These are phyloP conservation scores for Globisporangium recalcitrans DNA, from an alignment of 352 stramenopile genomes.

Conservation along the genomic window DNA sequence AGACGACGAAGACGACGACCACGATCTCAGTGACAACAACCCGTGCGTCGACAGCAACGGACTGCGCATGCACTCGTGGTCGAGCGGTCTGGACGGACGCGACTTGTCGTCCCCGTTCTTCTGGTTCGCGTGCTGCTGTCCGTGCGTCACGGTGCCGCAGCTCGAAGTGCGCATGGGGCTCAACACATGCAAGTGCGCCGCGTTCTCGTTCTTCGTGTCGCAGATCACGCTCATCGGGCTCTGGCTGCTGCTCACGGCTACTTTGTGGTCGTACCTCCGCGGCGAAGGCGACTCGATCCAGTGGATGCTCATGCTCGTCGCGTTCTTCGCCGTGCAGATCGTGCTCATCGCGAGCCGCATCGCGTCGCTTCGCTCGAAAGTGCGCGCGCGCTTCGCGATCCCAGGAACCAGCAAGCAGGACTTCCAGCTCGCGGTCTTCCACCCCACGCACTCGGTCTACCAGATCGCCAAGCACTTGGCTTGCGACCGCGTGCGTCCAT, in stretches of 20 bases:
- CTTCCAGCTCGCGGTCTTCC: constrained; percentile 8
- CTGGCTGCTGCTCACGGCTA: constrained; percentile 10
- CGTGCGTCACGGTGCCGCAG: constrained; percentile 10
- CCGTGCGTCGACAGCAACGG: constrained; percentile 8
- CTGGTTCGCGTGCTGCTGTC: constrained; percentile 13
- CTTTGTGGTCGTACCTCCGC: constrained; percentile 5
- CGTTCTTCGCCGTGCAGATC: constrained; percentile 1
- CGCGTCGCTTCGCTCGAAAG: constrained; percentile 11
- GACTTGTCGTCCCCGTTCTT: constrained; percentile 10
- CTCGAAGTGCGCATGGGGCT: constrained; percentile 12
- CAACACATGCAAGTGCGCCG: constrained; percentile 7
- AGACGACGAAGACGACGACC: neutral
- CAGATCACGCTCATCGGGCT: constrained; percentile 10
- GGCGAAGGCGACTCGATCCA: constrained; percentile 6
- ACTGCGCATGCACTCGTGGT: constrained; percentile 11
- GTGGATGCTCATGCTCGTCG: constrained; percentile 1
- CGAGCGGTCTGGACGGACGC: constrained; percentile 2
- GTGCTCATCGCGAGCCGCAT: constrained; percentile 10
- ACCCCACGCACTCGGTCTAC: constrained; percentile 4
- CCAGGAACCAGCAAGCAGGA: constrained; percentile 6
- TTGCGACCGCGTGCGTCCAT: constrained; percentile 11
- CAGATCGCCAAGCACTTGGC: constrained; percentile 12
- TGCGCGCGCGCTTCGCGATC: constrained; percentile 9
- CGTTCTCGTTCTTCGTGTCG: constrained; percentile 4
- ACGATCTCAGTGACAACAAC: neutral